Evolutionary conservation across 805 yeast species (phyloP).

Genomic region (Candida vaughaniae): DNA sequence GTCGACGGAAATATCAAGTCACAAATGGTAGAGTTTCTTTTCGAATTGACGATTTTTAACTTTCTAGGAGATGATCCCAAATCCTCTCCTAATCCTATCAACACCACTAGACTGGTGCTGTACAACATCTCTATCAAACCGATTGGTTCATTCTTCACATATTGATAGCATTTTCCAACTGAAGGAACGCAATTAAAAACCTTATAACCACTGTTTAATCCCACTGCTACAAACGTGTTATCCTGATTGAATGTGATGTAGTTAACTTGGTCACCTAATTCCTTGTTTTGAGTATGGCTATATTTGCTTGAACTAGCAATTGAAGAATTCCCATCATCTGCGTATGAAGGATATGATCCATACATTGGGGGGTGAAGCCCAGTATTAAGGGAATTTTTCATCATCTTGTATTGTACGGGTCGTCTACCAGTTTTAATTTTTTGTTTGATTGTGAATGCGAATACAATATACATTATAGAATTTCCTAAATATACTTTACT

Average conservation of each 20-base stretch:
- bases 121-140: constrained; percentile 87
- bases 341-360: constrained; percentile 4
- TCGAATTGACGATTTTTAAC: constrained; percentile 79
- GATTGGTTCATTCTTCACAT: constrained; percentile 48
- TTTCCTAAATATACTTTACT: constrained; percentile 12
- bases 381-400: constrained; percentile 15
- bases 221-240: constrained; percentile 74
- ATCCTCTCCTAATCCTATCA: constrained; percentile 76
- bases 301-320: constrained; percentile 14
- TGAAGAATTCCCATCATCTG: constrained; percentile 18
- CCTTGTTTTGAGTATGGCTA: constrained; percentile 10
- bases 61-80: constrained; percentile 76
- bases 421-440: neutral
- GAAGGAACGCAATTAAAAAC: constrained; percentile 74
- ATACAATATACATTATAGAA: too few species aligned
- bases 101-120: constrained; percentile 80
- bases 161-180: constrained; percentile 32
- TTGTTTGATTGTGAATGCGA: too few species aligned
- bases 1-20: constrained; percentile 44
- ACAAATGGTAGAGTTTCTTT: constrained; percentile 50
- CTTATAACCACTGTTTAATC: constrained; percentile 61
- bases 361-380: constrained; percentile 14
- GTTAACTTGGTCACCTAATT: constrained; percentile 29
- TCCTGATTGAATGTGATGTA: constrained; percentile 80
- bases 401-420: constrained; percentile 9